Evolutionary conservation across 1,139 yeast genomes (phyloP).

Genomic region (Meyerozyma smithsonii): DNA sequence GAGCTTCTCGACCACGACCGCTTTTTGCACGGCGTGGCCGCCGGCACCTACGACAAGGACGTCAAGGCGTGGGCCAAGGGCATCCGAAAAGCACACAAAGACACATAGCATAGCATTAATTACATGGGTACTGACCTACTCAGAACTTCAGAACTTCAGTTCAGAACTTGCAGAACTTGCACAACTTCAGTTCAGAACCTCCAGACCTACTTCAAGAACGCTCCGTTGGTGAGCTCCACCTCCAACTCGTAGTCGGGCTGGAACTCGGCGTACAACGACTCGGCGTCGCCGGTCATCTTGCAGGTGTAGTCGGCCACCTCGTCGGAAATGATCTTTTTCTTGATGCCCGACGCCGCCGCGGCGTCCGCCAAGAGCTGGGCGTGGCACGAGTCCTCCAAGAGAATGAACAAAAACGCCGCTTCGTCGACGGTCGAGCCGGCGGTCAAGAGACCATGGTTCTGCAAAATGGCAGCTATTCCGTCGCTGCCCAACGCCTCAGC

Average conservation of each 20-base stretch:
- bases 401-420: slow-evolving; percentile 68
- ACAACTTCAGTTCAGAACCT: not conserved
- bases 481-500: slow-evolving; percentile 60
- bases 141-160: not conserved
- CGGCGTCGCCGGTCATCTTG: slow-evolving; percentile 59
- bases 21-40: slow-evolving; percentile 41
- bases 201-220: slow-evolving; percentile 12
- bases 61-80: slow-evolving; percentile 48
- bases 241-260: slow-evolving; percentile 58
- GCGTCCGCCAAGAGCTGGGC: slow-evolving; percentile 63
- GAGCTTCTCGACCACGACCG: slow-evolving; percentile 44
- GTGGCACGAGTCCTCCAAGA: slow-evolving; percentile 62
- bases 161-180: not conserved
- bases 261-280: slow-evolving; percentile 65
- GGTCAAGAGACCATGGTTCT: slow-evolving; percentile 76
- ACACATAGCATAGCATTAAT: not conserved
- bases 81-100: slow-evolving; percentile 30
- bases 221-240: slow-evolving; percentile 17
- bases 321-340: slow-evolving; percentile 42
- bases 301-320: slow-evolving; percentile 69
- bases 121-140: not conserved
- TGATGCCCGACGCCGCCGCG: slow-evolving; percentile 15
- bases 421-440: slow-evolving; percentile 78
- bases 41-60: slow-evolving; percentile 39
- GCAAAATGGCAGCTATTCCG: slow-evolving; percentile 62